Base-by-base conservation (phyloP, 768 basidiomycete species). In the Leccinellum luteum region DNA sequence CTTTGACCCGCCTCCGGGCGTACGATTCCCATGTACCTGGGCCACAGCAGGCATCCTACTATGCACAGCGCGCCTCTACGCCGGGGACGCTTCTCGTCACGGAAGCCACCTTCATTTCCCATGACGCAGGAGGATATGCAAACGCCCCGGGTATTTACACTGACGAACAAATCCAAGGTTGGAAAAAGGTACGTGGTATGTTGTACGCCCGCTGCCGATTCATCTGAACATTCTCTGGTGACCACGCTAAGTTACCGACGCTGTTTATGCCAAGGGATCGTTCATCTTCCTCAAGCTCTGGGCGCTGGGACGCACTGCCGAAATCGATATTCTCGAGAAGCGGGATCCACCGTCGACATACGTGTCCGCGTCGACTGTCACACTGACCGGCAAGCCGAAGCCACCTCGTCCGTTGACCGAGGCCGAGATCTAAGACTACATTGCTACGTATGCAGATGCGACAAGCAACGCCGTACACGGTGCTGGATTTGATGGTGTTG, bases 281-380 rank as follows among this genome's bases (percentile, higher is more conserved):
- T 28, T 27, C 48, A 48, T 48, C 17, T 48, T 48, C 28, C 48
- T 48, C 1, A 27, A 48, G 28, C 48, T 48, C 4, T 12, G 84
- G 76, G 81, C 85, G 0, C 65, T 83, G 6, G 89, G 88, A 0
- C 80, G 85, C 1, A 58, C 74, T 0, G 81, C 82, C 0, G 54
- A 68, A 4, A 59, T 70, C 3, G 62, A 63, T 0, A 50, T 74
- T 43, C 69, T 85, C 1, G 62, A 61, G 6, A 64, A 76, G 50
- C 76, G 78, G 48, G 71, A 75, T 52, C 65, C 60, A 4, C 60
- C 58, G 38, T 72, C 70, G 17, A 68, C 67, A 4, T 71, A 72
- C 55, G 67, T 75, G 55, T 67, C 74, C 17, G 68, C 76, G 9
- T 76, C 77, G 1, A 48, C 67, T 6, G 69, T 76, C 44, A 59